Evolutionary conservation across 768 basidiomycete genomes (phyloP), one percentile per base, ranked within the genome.

Genomic region (Kwoniella dendrophila): DNA sequence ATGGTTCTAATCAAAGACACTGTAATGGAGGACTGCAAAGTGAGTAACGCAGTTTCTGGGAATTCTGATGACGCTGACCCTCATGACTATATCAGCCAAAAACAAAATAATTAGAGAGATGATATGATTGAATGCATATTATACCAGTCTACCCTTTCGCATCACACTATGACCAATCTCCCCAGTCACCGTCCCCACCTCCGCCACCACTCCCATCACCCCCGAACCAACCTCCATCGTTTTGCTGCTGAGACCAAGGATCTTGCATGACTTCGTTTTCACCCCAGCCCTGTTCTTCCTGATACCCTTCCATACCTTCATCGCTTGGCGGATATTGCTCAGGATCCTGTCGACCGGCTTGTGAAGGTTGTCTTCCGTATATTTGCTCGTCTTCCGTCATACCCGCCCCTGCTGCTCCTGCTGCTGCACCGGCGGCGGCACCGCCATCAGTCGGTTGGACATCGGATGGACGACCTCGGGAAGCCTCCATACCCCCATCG

Each of bases 1-100:
- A 59, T 70, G 66, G 43, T 79, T 30, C 40, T 75, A 56, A 70
- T 79, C 57, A 79, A 79, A 66, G 75, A 77, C 43, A 75, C 73
- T 4, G 78, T 79, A 16, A 72, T 74, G 68, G 78, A 77, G 29
- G 78, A 79, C 67, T 79, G 78, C 58, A 69, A 70, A 56, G 77
- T 78, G 51, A 66, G 77, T 72, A 30, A 7, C 8, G 8, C 34
- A 16, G 16, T 8, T 7, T 16, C 8, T 36, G 34, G 34, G 34
- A 7, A 36, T n/a, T n/a, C n/a, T n/a, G n/a, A n/a, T n/a, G n/a
- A 36, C 34, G 34, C 34, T 36, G 34, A 36, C 34, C n/a, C n/a
- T n/a, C n/a, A n/a, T n/a, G 34, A 8, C 7, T 36, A 7, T 36
- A 8, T 16, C 16, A 36, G 34, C 34, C 34, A 36, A 36, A 36